These are phyloP conservation scores for Gnaphalium uliginosum DNA, from an alignment of 129 eudicot genomes.

Conservation along the genomic window DNA sequence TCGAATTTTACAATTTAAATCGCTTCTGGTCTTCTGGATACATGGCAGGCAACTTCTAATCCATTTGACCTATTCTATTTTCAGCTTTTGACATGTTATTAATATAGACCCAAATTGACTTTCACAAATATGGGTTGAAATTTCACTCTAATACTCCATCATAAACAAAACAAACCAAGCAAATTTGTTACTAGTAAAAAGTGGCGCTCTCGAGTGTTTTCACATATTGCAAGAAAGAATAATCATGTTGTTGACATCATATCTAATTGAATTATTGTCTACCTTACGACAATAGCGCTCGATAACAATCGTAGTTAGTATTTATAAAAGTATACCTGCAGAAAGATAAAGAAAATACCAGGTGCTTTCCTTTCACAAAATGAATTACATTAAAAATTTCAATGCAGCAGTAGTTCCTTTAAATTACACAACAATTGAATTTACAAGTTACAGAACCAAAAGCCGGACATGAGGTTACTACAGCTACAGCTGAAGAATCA, in stretches of 20 bases:
- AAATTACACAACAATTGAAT: constrained; percentile 43
- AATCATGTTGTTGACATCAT: background rate
- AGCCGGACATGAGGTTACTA: constrained; percentile 30
- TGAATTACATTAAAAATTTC: constrained; percentile 3
- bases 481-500: constrained; percentile 47
- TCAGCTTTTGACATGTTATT: background rate
- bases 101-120: background rate
- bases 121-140: background rate
- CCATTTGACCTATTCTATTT: background rate
- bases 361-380: constrained; percentile 19
- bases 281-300: too few species aligned
- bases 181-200: background rate
- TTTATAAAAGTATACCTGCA: background rate
- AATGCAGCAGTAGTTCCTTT: constrained; percentile 10
- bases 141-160: background rate
- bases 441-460: constrained; percentile 49
- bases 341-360: background rate
- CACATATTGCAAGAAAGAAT: background rate
- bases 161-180: too few species aligned
- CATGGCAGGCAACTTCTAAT: too few species aligned
- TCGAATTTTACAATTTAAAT: too few species aligned
- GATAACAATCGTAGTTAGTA: background rate
- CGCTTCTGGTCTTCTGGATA: too few species aligned
- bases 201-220: background rate
- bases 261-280: too few species aligned